Evolutionary conservation across 768 basidiomycete genomes (phyloP).

Genomic region (Suillus subaureus): DNA sequence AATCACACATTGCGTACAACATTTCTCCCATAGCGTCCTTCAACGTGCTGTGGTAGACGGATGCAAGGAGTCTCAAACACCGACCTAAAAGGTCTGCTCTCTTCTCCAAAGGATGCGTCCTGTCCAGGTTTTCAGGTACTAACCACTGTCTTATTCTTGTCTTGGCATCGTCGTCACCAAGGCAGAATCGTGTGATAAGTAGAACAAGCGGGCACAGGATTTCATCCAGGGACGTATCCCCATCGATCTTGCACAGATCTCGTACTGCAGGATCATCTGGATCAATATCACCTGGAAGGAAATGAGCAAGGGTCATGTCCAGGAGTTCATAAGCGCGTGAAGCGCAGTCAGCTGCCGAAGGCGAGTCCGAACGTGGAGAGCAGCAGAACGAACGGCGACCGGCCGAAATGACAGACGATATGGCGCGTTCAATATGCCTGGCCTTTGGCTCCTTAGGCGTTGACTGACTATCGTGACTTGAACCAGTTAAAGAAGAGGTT

Average conservation of each 20-base stretch:
- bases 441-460: slow-evolving; percentile 25
- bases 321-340: slow-evolving; percentile 70
- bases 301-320: slow-evolving; percentile 57
- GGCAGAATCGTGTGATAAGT: slow-evolving; percentile 70
- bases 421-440: slow-evolving; percentile 29
- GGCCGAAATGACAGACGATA: slow-evolving; percentile 28
- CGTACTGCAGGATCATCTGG: slow-evolving; percentile 67
- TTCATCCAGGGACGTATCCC: slow-evolving; percentile 72
- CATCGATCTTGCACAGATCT: slow-evolving; percentile 49
- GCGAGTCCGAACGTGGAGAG: slow-evolving; percentile 40
- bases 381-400: slow-evolving; percentile 42
- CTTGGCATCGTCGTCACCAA: slow-evolving; percentile 61
- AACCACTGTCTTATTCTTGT: slow-evolving; percentile 64
- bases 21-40: slow-evolving; percentile 86
- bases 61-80: slow-evolving; percentile 73
- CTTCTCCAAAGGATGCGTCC: slow-evolving; percentile 72
- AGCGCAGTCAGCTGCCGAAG: slow-evolving; percentile 48
- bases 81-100: slow-evolving; percentile 77
- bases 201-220: slow-evolving; percentile 74
- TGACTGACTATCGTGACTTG: not conserved
- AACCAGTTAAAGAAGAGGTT: not conserved
- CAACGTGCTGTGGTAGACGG: slow-evolving; percentile 71
- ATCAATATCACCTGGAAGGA: slow-evolving; percentile 66
- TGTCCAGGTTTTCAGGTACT: slow-evolving; percentile 79
- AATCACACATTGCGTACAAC: slow-evolving; percentile 81